Evolutionary conservation across 1,139 yeast species (phyloP).

Genomic region (Scheffersomyces stambukii): DNA sequence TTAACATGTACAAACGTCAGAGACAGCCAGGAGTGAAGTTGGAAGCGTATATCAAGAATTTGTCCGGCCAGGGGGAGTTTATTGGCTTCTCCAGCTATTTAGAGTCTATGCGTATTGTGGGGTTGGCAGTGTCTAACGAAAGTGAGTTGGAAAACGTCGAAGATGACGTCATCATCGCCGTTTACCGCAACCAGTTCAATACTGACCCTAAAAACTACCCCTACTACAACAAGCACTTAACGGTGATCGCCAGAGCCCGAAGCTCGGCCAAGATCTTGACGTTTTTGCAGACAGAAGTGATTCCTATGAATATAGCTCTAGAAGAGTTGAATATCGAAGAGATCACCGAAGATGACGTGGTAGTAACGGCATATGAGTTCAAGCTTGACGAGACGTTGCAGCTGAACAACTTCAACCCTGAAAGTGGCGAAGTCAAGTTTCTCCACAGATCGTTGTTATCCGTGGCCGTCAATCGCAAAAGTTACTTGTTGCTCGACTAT

Average conservation of each 20-base stretch:
- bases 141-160: slow-evolving; percentile 27
- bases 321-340: slow-evolving; percentile 57
- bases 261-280: slow-evolving; percentile 39
- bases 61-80: slow-evolving; percentile 49
- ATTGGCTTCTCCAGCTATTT: slow-evolving; percentile 60
- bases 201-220: slow-evolving; percentile 32
- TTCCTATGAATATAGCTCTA: slow-evolving; percentile 56
- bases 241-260: slow-evolving; percentile 41
- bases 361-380: slow-evolving; percentile 65
- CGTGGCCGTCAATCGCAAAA: slow-evolving; percentile 37
- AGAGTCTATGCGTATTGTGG: slow-evolving; percentile 51
- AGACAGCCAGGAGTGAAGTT: slow-evolving; percentile 14
- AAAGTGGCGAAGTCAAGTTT: slow-evolving; percentile 37
- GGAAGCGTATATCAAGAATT: slow-evolving; percentile 48
- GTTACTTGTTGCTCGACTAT: slow-evolving; percentile 42
- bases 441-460: slow-evolving; percentile 36
- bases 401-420: slow-evolving; percentile 48
- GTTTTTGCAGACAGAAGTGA: slow-evolving; percentile 51
- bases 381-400: slow-evolving; percentile 61
- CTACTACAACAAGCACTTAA: slow-evolving; percentile 34
- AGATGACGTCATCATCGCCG: slow-evolving; percentile 41
- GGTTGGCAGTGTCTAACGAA: slow-evolving; percentile 32
- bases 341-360: slow-evolving; percentile 71
- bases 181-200: slow-evolving; percentile 39
- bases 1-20: too few relatives aligned